Base-by-base conservation (phyloP, 116 monocot genomes). In the Zostera marina region DNA sequence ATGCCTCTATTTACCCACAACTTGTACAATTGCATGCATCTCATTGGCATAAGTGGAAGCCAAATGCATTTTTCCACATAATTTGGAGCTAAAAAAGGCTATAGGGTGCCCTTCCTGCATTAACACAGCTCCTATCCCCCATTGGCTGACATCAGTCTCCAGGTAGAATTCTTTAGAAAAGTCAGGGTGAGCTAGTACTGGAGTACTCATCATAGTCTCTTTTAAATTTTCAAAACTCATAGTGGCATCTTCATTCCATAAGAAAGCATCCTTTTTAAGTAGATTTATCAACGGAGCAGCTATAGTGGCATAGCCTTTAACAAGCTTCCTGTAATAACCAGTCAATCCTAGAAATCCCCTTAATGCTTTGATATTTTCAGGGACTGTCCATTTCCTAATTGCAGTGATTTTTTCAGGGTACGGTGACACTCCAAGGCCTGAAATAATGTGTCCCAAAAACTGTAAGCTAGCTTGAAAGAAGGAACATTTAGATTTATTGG, bases 111-210 rank as follows among this genome's bases (percentile, higher is more conserved):
- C 42, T 1, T 59, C 17, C 12, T 59, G 59, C 5, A 16, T n/a
- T 43, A 59, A 43, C n/a, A 59, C 59, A 8, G 6, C 59, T 42
- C 59, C 59, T 1, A 59, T 4, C 17, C 59, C 59, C 5, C 1
- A 1, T 0, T 26, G 16, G 1, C 15, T 3, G 3, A 42, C 59
- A 59, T 59, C 5, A 4, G n/a, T 42, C 12, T 59, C 42, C 5
- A 59, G 16, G 2, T 3, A 7, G 42, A 59, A 59, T 15, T 16
- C 13, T 17, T 42, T 42, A 43, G 59, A 16, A 17, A 59, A 59
- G 10, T 59, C 42, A 1, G 32, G 59, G 0, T 42, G 10, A 1
- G 4, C 32, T 15, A 59, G 10, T 0, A 59, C 42, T 1, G 32
- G 59, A 1, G 8, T 4, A 7, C 5, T 12, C 16, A 17, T 42